Evolutionary conservation across 202 grass and related monocot species (phyloP).

Genomic region (Elaeis oleifera): DNA sequence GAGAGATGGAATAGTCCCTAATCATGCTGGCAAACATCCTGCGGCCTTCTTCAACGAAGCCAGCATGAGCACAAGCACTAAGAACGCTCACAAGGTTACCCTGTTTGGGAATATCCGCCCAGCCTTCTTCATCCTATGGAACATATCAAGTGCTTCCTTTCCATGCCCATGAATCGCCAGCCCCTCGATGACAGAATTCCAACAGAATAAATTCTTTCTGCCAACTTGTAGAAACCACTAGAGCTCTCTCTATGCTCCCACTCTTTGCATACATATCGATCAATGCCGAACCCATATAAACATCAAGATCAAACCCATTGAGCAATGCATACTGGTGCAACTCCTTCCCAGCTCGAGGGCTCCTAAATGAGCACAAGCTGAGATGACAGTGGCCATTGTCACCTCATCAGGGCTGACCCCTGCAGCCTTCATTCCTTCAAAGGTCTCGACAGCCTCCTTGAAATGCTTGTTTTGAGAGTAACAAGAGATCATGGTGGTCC

Average conservation of each 20-base stretch:
- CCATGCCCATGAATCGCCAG: conserved; percentile 11
- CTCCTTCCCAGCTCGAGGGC: conserved; percentile 19
- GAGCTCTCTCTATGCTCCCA: conserved; percentile 17
- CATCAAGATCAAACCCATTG: conserved; percentile 5
- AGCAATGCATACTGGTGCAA: conserved; percentile 12
- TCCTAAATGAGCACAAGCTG: conserved; percentile 23
- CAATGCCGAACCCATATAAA: conserved; percentile 20
- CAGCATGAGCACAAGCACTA: conserved; percentile 17
- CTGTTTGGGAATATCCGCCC: neutral
- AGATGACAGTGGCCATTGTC: conserved; percentile 10
- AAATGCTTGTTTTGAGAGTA: conserved; percentile 20
- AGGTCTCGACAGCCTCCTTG: conserved; percentile 12
- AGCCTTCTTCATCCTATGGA: conserved; percentile 11
- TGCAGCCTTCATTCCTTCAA: conserved; percentile 10
- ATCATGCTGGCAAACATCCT: conserved; percentile 16
- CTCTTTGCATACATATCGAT: conserved; percentile 27
- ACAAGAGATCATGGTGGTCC: conserved; percentile 28
- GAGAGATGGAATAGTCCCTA: conserved; percentile 2
- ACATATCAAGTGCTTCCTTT: conserved; percentile 5
- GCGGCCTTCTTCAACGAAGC: conserved; percentile 12
- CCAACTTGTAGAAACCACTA: conserved; percentile 22
- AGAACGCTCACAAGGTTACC: conserved; percentile 21
- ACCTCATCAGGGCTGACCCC: conserved; percentile 18
- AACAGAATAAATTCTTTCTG: conserved; percentile 25
- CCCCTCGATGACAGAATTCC: conserved; percentile 24